Percentiles rank a stretch among this genome's conserved stretches.
Conservation (phyloP, 495 filamentous ascomycete genomes). For the Aspergillus sparsus region DNA sequence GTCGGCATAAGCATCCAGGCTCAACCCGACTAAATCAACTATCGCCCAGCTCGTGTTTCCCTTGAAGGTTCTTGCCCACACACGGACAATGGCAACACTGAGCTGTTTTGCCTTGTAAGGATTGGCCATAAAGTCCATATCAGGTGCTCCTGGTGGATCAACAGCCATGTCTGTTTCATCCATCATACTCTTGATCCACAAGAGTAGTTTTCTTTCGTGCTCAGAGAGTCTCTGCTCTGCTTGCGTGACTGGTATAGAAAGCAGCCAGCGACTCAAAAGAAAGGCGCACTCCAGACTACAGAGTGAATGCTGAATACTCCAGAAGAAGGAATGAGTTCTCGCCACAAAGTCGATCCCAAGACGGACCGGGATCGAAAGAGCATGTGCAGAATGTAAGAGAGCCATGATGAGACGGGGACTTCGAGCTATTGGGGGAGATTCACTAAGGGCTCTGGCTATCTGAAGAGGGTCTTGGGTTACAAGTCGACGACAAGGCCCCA, state of each 20-base stretch:
- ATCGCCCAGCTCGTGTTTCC: slow-evolving; percentile 59
- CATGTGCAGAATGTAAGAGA: slow-evolving; percentile 54
- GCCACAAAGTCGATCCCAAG: slow-evolving; percentile 56
- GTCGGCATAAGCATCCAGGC: slow-evolving; percentile 47
- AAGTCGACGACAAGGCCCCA: slow-evolving; percentile 48
- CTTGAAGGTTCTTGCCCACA: slow-evolving; percentile 55
- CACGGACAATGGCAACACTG: slow-evolving; percentile 53
- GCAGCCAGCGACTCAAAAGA: slow-evolving; percentile 55
- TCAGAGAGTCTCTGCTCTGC: slow-evolving; percentile 48
- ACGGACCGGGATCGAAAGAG: slow-evolving; percentile 55
- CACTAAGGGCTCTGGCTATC: slow-evolving; percentile 43
- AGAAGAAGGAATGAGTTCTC: slow-evolving; percentile 54
- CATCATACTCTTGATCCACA: slow-evolving; percentile 71
- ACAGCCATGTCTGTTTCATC: slow-evolving; percentile 76
- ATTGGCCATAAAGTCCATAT: slow-evolving; percentile 48
- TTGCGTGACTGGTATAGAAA: slow-evolving; percentile 48
- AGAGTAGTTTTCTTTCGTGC: slow-evolving; percentile 64
- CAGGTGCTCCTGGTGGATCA: slow-evolving; percentile 43
- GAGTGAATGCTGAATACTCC: slow-evolving; percentile 58
- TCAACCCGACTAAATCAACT: slow-evolving; percentile 52
- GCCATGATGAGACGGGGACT: slow-evolving; percentile 53
- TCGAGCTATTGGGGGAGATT: slow-evolving; percentile 45
- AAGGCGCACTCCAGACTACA: slow-evolving; percentile 58
- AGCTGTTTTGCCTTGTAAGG: slow-evolving; percentile 50
- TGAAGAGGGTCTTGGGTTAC: slow-evolving; percentile 50